These are phyloP conservation scores for Cercospora nicotianae DNA, from an alignment of 2,329 filamentous ascomycete genomes.

Conservation along the genomic window DNA sequence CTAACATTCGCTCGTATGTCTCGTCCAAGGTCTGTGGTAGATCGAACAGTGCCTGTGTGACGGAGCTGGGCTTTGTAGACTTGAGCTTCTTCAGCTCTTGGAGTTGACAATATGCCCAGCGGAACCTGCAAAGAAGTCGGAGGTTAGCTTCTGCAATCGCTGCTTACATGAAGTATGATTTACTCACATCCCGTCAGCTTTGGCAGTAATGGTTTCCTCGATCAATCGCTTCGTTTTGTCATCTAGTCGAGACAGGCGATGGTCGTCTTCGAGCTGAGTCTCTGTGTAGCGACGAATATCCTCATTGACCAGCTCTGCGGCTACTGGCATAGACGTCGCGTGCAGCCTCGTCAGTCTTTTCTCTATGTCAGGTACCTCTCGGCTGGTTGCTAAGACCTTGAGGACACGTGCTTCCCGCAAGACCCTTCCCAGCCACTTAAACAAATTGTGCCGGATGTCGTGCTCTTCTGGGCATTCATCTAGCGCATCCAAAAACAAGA, in stretches of 20 bases:
- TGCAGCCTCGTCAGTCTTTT: conserved; percentile 15
- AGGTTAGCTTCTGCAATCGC: background rate
- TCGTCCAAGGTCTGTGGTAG: conserved; percentile 31
- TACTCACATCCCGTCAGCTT: conserved; percentile 33
- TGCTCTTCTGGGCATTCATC: conserved; percentile 35
- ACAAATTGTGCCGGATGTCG: conserved; percentile 17
- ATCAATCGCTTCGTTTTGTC: conserved; percentile 25
- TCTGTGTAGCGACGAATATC: conserved; percentile 24
- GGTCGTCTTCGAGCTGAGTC: conserved; percentile 17
- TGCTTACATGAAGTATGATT: no score
- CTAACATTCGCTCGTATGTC: conserved; percentile 33
- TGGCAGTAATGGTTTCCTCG: conserved; percentile 22
- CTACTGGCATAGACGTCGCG: conserved; percentile 6
- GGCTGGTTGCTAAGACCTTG: conserved; percentile 26
- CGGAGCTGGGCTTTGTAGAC: conserved; percentile 20
- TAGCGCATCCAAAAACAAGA: conserved; percentile 39
- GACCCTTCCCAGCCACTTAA: conserved; percentile 17
- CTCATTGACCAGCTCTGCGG: conserved; percentile 9
- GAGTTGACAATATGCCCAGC: conserved; percentile 34
- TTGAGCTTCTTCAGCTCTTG: conserved; percentile 29
- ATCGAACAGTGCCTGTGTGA: conserved; percentile 21
- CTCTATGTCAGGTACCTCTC: conserved; percentile 21
- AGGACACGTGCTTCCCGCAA: conserved; percentile 16
- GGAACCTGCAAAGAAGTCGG: conserved; percentile 26
- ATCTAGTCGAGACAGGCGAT: conserved; percentile 2